phyloP scores from a whole-genome alignment of 2,329 filamentous ascomycete species.

The Purpureocillium lavendulum region DNA sequence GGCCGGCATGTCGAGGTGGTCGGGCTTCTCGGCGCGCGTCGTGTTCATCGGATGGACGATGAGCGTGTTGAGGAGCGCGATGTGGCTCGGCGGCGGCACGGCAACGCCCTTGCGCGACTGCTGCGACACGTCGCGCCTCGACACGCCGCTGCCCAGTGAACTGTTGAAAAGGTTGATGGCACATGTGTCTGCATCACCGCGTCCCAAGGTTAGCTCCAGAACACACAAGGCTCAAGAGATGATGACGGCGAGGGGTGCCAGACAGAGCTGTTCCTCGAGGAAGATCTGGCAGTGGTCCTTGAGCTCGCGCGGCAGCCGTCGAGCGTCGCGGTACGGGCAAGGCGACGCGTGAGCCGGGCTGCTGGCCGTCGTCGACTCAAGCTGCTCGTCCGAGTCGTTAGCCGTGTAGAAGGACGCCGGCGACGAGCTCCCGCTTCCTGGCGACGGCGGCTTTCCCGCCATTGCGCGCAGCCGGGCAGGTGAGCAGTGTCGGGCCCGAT shows the following conservation, averaged over 20 bases:
- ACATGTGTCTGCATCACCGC: conserved; percentile 15
- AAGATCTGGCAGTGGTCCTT: conserved; percentile 61
- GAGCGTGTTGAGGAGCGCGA: conserved; percentile 74
- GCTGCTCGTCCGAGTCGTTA: conserved; percentile 15
- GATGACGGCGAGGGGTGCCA: no score
- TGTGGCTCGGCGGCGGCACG: conserved; percentile 61
- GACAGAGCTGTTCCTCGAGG: conserved; percentile 67
- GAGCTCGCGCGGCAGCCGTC: conserved; percentile 52
- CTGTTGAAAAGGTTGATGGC: conserved; percentile 58
- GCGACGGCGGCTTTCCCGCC: no score
- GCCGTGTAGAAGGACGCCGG: conserved; percentile 27
- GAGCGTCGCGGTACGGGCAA: conserved; percentile 42
- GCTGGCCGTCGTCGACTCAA: conserved; percentile 25
- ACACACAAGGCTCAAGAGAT: no score
- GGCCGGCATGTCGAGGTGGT: conserved; percentile 54
- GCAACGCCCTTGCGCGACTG: conserved; percentile 35
- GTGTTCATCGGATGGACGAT: conserved; percentile 74
- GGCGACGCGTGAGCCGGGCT: conserved; percentile 21
- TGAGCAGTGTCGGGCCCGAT: no score
- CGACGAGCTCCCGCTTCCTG: conserved; percentile 18
- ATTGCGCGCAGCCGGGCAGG: no score
- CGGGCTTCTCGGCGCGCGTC: conserved; percentile 55
- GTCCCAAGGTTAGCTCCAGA: no score
- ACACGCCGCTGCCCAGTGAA: conserved; percentile 47
- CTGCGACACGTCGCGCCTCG: conserved; percentile 11